A percentile compares a stretch with the other conserved stretches of the same genome.
Evolutionary conservation across 2,329 filamentous ascomycete species (phyloP).

Genomic region (Aureobasidium lini): DNA sequence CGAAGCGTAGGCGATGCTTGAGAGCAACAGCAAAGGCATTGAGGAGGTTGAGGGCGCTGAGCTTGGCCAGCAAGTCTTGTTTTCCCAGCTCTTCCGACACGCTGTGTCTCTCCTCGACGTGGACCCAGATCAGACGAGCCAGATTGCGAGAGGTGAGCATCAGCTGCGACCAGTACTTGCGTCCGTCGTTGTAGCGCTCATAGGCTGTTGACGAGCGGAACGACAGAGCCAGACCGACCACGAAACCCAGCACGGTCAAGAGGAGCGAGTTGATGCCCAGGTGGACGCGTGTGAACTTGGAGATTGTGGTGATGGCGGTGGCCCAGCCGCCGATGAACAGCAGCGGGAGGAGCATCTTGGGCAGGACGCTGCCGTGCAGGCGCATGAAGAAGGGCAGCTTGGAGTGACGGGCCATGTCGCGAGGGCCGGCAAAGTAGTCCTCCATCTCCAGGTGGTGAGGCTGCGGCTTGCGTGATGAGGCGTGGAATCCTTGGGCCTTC

Average conservation of each 20-base stretch:
- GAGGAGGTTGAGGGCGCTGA: constrained; percentile 69
- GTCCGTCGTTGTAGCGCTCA: constrained; percentile 55
- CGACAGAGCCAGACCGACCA: constrained; percentile 69
- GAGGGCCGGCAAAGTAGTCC: constrained; percentile 44
- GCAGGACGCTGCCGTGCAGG: constrained; percentile 67
- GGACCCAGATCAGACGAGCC: constrained; percentile 73
- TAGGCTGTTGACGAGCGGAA: constrained; percentile 73
- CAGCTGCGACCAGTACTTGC: constrained; percentile 56
- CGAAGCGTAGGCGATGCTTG: constrained; percentile 77
- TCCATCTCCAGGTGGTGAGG: constrained; percentile 23
- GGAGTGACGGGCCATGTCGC: constrained; percentile 64
- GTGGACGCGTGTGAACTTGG: constrained; percentile 34
- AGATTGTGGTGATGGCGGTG: constrained; percentile 55
- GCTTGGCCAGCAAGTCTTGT: constrained; percentile 61
- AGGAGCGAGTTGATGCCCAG: constrained; percentile 59
- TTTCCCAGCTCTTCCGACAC: constrained; percentile 44
- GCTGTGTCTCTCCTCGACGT: constrained; percentile 54
- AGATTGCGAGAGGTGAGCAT: constrained; percentile 50
- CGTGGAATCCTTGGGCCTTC: constrained; percentile 3
- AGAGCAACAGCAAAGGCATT: constrained; percentile 69
- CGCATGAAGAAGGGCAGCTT: constrained; percentile 71
- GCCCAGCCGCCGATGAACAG: constrained; percentile 57
- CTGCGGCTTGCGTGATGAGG: constrained; percentile 13
- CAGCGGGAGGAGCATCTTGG: constrained; percentile 66
- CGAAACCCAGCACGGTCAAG: constrained; percentile 72